Evolutionary conservation across 202 grass and related monocot species (phyloP), one percentile per base, ranked within the genome.

Genomic region (Carex arenaria): DNA sequence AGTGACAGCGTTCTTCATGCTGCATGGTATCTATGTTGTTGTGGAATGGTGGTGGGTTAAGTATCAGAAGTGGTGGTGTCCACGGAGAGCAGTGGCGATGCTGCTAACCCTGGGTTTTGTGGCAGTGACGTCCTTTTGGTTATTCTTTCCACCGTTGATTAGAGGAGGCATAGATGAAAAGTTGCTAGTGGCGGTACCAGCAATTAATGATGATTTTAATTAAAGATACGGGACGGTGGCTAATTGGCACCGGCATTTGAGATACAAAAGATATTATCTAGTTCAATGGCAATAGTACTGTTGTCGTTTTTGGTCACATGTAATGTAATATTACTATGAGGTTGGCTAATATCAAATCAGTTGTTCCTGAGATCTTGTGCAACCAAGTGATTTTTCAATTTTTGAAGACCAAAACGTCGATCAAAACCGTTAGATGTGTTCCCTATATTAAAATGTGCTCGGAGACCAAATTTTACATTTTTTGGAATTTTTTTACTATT

Each of bases 81-180:
- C 80, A 30, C 80, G 80, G 69, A 64, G 73, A 4, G 72, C 17
- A 7, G 28, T 76, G 79, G 85, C 87, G 17, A 85, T 79, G 60
- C 77, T 51, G 65, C 4, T 87, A 13, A 89, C 90, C 1, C 14
- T 92, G 19, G 87, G 52, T 23, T 92, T 92, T 70, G 83, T 92
- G 20, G 28, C 32, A 9, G 79, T 26, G 22, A 89, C 85, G 0
- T 80, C 59, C 42, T 90, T 85, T 17, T 89, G 87, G 85, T 82
- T 92, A 1, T 92, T 92, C 85, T 87, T 89, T 84, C 85, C 90
- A 15, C 87, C 90, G 10, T 72, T 90, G 19, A 59, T 87, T 18
- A 86, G 90, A 72, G 80, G 72, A 70, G 78, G 83, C 8, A 54
- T 11, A 26, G 85, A 89, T 68, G 86, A 87, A 66, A 69, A 32